Evolutionary conservation across 176 grass and related monocot species (phyloP).

Genomic region (Oryza glaberrima): DNA sequence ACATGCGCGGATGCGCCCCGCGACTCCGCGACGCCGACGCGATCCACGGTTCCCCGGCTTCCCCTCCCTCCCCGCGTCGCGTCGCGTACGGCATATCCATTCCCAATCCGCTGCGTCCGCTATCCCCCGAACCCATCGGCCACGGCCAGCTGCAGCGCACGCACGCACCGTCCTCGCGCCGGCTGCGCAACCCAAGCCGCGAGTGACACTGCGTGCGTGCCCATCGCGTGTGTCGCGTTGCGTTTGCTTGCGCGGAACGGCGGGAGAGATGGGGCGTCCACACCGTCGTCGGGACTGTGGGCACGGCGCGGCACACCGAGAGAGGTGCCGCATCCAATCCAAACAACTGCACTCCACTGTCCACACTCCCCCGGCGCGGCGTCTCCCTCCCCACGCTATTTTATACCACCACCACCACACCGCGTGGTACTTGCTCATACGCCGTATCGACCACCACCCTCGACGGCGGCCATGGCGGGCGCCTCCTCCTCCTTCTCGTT

Average conservation of each 20-base stretch:
- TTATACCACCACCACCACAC: constrained; percentile 30
- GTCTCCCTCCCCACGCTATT: constrained; percentile 31
- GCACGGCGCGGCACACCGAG: neutral
- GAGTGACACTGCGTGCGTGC: neutral
- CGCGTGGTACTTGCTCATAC: neutral
- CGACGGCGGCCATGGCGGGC: constrained; percentile 26
- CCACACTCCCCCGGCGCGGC: neutral
- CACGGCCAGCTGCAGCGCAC: neutral
- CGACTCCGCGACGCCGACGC: constrained; percentile 31
- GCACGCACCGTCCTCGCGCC: neutral
- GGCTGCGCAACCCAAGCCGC: too few relatives aligned
- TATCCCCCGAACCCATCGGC: neutral
- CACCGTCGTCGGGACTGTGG: neutral
- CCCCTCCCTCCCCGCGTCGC: neutral
- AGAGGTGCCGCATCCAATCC: constrained; percentile 20
- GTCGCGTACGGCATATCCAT: neutral
- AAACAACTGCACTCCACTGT: neutral
- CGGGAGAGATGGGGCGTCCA: neutral
- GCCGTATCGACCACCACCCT: neutral
- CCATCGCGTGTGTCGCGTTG: neutral
- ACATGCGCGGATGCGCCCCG: constrained; percentile 30
- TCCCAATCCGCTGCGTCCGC: constrained; percentile 28
- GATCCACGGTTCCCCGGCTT: neutral
- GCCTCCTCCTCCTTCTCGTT: neutral
- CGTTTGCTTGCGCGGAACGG: neutral